Conservation (phyloP, 495 filamentous ascomycete genomes). For the Aspergillus ostianus region DNA sequence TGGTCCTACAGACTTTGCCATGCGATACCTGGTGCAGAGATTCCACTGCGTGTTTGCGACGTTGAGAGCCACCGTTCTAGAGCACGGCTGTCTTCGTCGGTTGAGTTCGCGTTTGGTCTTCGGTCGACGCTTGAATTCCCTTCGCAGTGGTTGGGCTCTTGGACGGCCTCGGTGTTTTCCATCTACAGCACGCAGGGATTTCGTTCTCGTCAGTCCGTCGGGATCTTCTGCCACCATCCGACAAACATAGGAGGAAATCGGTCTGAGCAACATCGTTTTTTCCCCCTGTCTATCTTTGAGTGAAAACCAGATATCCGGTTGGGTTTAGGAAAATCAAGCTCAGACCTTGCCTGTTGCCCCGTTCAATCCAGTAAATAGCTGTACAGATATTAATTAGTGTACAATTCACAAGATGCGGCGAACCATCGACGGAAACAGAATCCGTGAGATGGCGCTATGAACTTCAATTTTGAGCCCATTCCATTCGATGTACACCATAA, state of each 20-base stretch:
- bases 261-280: background rate
- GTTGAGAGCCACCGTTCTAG: constrained; percentile 13
- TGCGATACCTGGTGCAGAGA: constrained; percentile 31
- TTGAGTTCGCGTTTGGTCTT: constrained; percentile 41
- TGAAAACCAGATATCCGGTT: background rate
- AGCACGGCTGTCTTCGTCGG: constrained; percentile 18
- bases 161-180: constrained; percentile 1
- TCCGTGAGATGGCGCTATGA: background rate
- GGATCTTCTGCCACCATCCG: background rate
- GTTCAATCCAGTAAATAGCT: background rate
- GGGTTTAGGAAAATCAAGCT: background rate
- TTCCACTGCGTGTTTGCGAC: constrained; percentile 17
- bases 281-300: background rate
- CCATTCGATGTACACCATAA: too few relatives aligned
- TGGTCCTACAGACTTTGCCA: constrained; percentile 44
- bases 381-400: background rate
- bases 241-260: background rate
- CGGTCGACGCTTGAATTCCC: constrained; percentile 44
- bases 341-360: background rate
- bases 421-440: background rate
- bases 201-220: background rate
- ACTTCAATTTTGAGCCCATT: background rate
- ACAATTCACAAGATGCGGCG: background rate
- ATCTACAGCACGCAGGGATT: background rate
- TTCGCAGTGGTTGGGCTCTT: constrained; percentile 10